Evolutionary conservation across 306 rosid species (phyloP).

Genomic region (Vigna unguiculata): DNA sequence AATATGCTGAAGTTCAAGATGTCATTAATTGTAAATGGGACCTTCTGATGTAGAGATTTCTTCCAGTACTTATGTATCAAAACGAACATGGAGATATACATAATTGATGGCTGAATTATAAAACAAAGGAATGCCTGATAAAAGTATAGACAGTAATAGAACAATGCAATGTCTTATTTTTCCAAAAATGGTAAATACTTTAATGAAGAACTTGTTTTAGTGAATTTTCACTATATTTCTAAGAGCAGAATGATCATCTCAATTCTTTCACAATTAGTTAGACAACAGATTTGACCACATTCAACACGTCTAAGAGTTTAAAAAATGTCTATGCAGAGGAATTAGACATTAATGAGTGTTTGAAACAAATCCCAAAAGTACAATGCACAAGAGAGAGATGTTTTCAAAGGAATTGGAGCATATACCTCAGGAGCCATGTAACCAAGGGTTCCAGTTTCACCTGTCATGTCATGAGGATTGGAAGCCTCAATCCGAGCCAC

Average conservation of each 20-base stretch:
- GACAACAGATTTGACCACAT: constrained; percentile 13
- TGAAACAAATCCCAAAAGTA: constrained; percentile 27
- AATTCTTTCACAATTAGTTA: constrained; percentile 26
- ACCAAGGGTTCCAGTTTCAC: constrained; percentile 95
- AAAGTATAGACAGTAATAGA: not conserved
- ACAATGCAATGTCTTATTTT: not conserved
- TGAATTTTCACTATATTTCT: not conserved
- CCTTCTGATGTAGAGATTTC: not conserved
- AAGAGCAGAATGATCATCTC: not conserved
- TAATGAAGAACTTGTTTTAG: not conserved
- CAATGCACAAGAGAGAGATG: constrained; percentile 4
- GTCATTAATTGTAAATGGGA: not conserved
- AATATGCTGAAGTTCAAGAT: not conserved
- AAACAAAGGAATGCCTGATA: not conserved
- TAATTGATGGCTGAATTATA: not conserved
- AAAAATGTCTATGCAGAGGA: not conserved
- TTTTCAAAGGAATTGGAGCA: constrained; percentile 31
- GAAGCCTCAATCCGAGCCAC: constrained; percentile 99
- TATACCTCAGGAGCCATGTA: constrained; percentile 99
- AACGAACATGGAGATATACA: not conserved
- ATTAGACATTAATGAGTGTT: constrained; percentile 7
- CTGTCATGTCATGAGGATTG: constrained; percentile 99
- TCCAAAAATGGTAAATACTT: not conserved
- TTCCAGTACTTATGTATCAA: not conserved
- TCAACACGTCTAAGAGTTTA: constrained; percentile 17